Conservation (phyloP, 1,139 yeast genomes). For the Yueomyces sp. region DNA sequence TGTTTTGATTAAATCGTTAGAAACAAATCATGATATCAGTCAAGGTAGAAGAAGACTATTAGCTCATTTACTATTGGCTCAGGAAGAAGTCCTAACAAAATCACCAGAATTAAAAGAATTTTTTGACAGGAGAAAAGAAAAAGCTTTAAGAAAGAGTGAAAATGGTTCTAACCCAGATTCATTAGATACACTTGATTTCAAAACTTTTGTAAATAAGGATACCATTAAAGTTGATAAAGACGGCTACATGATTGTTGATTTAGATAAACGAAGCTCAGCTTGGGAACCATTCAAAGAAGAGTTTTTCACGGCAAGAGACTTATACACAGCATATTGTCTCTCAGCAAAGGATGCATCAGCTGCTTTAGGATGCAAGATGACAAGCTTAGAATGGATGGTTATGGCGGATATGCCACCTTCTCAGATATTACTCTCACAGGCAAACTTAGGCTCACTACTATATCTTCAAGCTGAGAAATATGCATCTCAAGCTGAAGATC, state of each 20-base stretch:
- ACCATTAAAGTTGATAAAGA: conserved; percentile 19
- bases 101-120: conserved; percentile 22
- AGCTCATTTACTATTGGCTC: conserved; percentile 56
- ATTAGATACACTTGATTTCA: conserved; percentile 13
- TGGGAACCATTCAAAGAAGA: conserved; percentile 71
- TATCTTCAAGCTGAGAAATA: conserved; percentile 60
- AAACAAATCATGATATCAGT: conserved; percentile 40
- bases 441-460: conserved; percentile 59
- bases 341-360: conserved; percentile 52
- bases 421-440: conserved; percentile 51
- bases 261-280: conserved; percentile 30
- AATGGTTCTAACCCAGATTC: conserved; percentile 5
- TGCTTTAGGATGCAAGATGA: conserved; percentile 51
- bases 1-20: conserved; percentile 54
- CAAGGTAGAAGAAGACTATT: conserved; percentile 47
- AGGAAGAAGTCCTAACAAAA: conserved; percentile 38
- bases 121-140: conserved; percentile 20
- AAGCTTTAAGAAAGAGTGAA: conserved; percentile 7
- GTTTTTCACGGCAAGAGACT: conserved; percentile 59
- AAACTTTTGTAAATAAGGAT: conserved; percentile 19
- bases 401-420: conserved; percentile 57
- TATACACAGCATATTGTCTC: conserved; percentile 54
- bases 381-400: conserved; percentile 64
- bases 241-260: conserved; percentile 22
- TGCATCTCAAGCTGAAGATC: conserved; percentile 33